Conservation (phyloP, 2,329 filamentous ascomycete species). For the Cadophora sp. region DNA sequence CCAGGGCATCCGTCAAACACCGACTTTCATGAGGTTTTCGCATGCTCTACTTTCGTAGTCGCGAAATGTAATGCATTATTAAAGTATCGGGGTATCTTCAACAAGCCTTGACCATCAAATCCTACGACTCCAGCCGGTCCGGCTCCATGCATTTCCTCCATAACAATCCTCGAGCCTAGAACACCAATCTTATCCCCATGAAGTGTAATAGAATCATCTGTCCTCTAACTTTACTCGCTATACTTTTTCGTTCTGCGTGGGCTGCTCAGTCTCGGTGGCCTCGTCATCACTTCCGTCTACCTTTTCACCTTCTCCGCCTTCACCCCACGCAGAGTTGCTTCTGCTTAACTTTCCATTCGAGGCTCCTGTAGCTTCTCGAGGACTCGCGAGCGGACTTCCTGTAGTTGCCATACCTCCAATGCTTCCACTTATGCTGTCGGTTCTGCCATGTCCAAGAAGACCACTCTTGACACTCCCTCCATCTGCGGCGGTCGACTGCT, state of each 20-base stretch:
- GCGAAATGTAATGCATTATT: constrained; percentile 32
- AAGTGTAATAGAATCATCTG: constrained; percentile 1
- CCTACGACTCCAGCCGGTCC: constrained; percentile 20
- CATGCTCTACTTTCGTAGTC: too few relatives aligned
- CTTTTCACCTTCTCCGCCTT: constrained; percentile 34
- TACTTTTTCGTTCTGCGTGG: constrained; percentile 25
- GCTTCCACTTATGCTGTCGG: constrained; percentile 83
- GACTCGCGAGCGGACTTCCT: constrained; percentile 67
- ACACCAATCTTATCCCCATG: constrained; percentile 15
- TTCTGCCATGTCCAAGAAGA: constrained; percentile 75
- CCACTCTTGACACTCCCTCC: constrained; percentile 82
- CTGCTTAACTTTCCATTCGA: constrained; percentile 39
- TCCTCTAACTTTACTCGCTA: constrained; percentile 17
- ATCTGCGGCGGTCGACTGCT: constrained; percentile 60
- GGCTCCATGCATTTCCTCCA: constrained; percentile 16
- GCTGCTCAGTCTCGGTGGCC: constrained; percentile 21
- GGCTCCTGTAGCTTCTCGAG: constrained; percentile 48
- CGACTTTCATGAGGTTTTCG: background rate
- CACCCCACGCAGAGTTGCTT: constrained; percentile 41
- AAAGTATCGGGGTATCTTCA: constrained; percentile 39
- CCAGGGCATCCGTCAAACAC: background rate
- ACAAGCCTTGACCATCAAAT: constrained; percentile 26
- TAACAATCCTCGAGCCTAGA: constrained; percentile 9
- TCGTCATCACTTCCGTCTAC: constrained; percentile 29
- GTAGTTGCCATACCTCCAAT: constrained; percentile 62